Evolutionary conservation across 148 eudicot genomes (phyloP).

Genomic region (Fagopyrum homotropicum): DNA sequence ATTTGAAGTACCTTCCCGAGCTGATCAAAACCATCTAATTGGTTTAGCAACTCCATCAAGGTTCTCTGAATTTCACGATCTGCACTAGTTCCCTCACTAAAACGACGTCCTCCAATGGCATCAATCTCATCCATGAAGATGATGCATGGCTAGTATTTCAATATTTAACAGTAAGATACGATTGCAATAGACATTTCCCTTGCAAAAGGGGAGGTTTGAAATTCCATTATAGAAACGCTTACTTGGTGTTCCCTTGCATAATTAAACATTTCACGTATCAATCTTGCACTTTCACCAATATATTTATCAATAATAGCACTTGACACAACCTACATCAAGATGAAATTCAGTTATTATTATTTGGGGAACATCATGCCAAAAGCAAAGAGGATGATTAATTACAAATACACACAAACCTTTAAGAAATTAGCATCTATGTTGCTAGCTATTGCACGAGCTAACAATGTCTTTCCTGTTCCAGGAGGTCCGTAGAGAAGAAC

Average conservation of each 20-base stretch:
- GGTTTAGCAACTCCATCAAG: constrained; percentile 62
- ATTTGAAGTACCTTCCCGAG: constrained; percentile 69
- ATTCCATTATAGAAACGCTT: constrained; percentile 13
- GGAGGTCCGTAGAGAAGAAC: constrained; percentile 99
- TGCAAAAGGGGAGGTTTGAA: neutral
- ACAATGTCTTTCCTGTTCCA: constrained; percentile 92
- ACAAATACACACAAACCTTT: constrained; percentile 41
- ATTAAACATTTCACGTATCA: constrained; percentile 95
- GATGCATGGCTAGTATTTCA: constrained; percentile 69
- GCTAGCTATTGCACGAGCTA: constrained; percentile 98
- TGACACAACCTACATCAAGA: constrained; percentile 63
- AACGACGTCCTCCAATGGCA: constrained; percentile 95
- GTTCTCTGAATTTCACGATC: constrained; percentile 98
- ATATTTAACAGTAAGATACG: neutral
- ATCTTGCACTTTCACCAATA: constrained; percentile 97
- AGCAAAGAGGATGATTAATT: neutral
- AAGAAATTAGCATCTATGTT: constrained; percentile 93
- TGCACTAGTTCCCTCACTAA: constrained; percentile 98
- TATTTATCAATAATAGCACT: constrained; percentile 97
- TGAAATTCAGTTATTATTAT: neutral
- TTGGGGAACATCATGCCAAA: neutral
- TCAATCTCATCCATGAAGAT: constrained; percentile 99
- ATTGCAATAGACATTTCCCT: neutral
- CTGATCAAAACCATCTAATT: constrained; percentile 20
- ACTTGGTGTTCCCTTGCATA: constrained; percentile 99